Percentiles rank a stretch among this genome's conserved stretches.
Conservation (phyloP, 148 eudicot genomes). For the Talinum fruticosum region DNA sequence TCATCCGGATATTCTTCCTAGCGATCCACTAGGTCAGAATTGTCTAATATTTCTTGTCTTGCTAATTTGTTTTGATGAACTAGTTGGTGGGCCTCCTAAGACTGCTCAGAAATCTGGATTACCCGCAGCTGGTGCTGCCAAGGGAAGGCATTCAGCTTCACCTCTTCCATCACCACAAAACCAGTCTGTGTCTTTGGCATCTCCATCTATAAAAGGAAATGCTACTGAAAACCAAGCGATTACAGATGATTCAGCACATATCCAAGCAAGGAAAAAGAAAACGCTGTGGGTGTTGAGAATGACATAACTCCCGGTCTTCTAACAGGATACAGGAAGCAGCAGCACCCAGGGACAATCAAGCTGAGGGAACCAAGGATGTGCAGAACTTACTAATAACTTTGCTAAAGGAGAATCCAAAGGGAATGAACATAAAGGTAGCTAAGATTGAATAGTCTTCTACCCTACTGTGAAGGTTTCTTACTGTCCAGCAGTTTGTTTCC, state of each 20-base stretch:
- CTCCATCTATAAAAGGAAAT: constrained; percentile 58
- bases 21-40: not conserved
- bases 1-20: not conserved
- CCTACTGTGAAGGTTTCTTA: not conserved
- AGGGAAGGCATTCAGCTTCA: constrained; percentile 68
- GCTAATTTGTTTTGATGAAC: constrained; percentile 22
- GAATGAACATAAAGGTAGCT: constrained; percentile 82
- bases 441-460: not conserved
- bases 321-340: constrained; percentile 35
- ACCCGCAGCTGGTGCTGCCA: constrained; percentile 39
- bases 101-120: constrained; percentile 57
- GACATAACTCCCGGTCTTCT: constrained; percentile 33
- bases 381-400: constrained; percentile 55
- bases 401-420: constrained; percentile 69
- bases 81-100: constrained; percentile 60
- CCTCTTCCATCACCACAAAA: constrained; percentile 71
- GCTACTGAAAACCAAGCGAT: constrained; percentile 36
- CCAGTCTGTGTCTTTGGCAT: constrained; percentile 45
- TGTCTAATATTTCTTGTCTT: constrained; percentile 12
- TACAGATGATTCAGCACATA: constrained; percentile 37
- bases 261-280: constrained; percentile 39
- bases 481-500: not conserved
- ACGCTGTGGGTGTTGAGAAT: constrained; percentile 40
- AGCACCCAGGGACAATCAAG: constrained; percentile 33
- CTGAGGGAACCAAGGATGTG: constrained; percentile 50